Conservation (phyloP, 108 stramenopile species). For the Thalassiosira profunda region DNA sequence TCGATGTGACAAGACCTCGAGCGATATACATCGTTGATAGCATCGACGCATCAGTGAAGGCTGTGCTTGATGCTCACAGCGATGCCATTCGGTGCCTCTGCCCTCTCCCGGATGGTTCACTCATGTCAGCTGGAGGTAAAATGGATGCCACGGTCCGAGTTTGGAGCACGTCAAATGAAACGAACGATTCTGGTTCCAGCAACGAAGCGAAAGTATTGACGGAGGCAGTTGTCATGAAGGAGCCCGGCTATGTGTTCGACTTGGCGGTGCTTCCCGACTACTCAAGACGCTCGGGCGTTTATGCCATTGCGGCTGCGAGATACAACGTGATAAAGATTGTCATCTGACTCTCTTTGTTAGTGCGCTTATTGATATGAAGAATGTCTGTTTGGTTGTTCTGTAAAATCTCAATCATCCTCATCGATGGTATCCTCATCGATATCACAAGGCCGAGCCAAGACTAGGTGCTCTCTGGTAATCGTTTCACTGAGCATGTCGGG, state of each 20-base stretch:
- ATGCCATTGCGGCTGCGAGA: slow-evolving; percentile 56
- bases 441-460: neutral
- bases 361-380: too few relatives aligned
- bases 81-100: slow-evolving; percentile 50
- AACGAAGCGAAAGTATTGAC: slow-evolving; percentile 4
- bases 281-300: slow-evolving; percentile 18
- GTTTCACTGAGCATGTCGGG: neutral
- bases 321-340: slow-evolving; percentile 62
- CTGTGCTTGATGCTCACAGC: slow-evolving; percentile 39
- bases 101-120: slow-evolving; percentile 50
- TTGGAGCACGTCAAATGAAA: slow-evolving; percentile 35
- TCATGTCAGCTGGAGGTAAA: slow-evolving; percentile 59
- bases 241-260: slow-evolving; percentile 60
- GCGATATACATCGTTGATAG: slow-evolving; percentile 41
- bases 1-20: slow-evolving; percentile 12
- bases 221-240: slow-evolving; percentile 13
- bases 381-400: too few relatives aligned
- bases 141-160: slow-evolving; percentile 52
- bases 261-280: slow-evolving; percentile 40
- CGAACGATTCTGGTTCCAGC: slow-evolving; percentile 3
- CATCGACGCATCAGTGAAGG: neutral
- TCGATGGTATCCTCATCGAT: too few relatives aligned
- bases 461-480: neutral
- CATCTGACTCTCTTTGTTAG: too few relatives aligned
- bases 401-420: too few relatives aligned